Conservation (phyloP, 306 rosid genomes). For the Pueraria montana region DNA sequence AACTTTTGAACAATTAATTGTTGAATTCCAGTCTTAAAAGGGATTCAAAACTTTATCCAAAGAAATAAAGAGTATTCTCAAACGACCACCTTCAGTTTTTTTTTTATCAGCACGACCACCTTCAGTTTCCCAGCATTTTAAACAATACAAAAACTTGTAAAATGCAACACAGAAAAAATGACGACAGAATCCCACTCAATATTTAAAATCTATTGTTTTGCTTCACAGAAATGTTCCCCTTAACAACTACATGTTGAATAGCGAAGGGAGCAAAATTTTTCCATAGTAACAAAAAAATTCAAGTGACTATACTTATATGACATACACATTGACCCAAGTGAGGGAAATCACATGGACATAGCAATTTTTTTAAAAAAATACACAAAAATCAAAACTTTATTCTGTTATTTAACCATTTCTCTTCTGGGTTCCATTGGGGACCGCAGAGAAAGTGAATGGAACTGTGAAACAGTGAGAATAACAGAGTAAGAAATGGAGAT, state of each 20-base stretch:
- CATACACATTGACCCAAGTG: conserved; percentile 24
- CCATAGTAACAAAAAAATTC: conserved; percentile 7
- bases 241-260: conserved; percentile 9
- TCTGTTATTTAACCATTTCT: neutral
- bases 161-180: conserved; percentile 1
- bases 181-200: neutral
- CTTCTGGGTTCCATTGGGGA: conserved; percentile 40
- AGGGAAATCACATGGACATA: neutral
- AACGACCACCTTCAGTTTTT: no score
- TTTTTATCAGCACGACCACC: no score
- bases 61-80: conserved; percentile 19
- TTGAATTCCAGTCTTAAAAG: neutral
- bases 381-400: neutral
- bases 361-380: neutral
- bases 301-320: neutral
- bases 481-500: neutral
- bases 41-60: neutral
- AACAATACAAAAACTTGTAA: conserved; percentile 16
- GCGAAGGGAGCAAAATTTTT: neutral
- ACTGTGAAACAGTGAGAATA: conserved; percentile 32
- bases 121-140: conserved; percentile 18
- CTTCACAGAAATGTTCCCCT: neutral
- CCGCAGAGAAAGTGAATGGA: conserved; percentile 26
- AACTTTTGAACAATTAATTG: conserved; percentile 5
- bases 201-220: neutral